Percentiles rank a stretch among this genome's conserved stretches.
These are phyloP conservation scores for Quercus parvula DNA, from an alignment of 306 rosid genomes.

Conservation along the genomic window DNA sequence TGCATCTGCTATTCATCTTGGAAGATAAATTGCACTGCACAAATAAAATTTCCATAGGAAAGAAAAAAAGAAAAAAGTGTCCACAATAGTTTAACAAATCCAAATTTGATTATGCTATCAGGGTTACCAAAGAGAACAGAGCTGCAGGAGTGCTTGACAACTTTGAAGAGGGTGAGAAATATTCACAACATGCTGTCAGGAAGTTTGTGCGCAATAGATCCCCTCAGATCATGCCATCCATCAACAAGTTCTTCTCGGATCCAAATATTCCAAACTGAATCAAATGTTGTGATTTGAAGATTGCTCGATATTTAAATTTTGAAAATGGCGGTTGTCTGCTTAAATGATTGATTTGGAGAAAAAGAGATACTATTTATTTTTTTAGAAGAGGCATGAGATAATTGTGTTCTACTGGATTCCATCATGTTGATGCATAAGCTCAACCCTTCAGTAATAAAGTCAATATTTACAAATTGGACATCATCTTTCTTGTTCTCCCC, in stretches of 20 bases:
- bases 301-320: not conserved
- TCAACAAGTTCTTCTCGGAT: slow-evolving; percentile 88
- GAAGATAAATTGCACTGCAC: not conserved
- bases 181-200: slow-evolving; percentile 36
- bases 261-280: slow-evolving; percentile 37
- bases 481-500: not conserved
- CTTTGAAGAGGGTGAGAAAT: slow-evolving; percentile 45
- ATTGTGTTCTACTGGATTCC: not conserved
- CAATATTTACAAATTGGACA: not conserved
- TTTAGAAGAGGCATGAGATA: not conserved
- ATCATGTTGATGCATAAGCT: not conserved
- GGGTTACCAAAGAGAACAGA: slow-evolving; percentile 26
- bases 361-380: not conserved
- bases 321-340: slow-evolving; percentile 15
- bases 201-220: slow-evolving; percentile 59
- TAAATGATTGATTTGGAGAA: not conserved
- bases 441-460: not conserved
- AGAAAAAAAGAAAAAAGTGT: not conserved
- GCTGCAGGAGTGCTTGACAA: slow-evolving; percentile 90
- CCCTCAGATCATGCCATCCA: slow-evolving; percentile 80
- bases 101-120: not conserved
- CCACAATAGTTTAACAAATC: not conserved
- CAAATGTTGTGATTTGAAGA: not conserved
- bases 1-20: no score
- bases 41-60: not conserved